These are phyloP conservation scores for Talinum fruticosum DNA, from an alignment of 148 eudicot genomes.

Conservation along the genomic window DNA sequence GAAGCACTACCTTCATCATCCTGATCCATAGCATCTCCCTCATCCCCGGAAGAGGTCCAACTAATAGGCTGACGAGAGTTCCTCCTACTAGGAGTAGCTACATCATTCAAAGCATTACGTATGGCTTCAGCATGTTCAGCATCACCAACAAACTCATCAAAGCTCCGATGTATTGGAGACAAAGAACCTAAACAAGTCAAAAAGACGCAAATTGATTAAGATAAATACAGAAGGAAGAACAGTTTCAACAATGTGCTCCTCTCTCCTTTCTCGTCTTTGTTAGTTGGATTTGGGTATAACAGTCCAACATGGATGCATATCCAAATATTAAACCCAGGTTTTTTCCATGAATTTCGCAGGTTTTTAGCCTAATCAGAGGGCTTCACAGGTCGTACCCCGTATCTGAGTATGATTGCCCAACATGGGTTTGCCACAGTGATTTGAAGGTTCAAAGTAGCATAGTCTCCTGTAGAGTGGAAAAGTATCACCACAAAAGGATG, in stretches of 20 bases:
- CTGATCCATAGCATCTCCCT: slow-evolving; percentile 68
- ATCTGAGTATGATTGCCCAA: background rate
- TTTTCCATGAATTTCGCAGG: background rate
- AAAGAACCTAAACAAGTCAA: slow-evolving; percentile 46
- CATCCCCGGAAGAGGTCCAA: slow-evolving; percentile 93
- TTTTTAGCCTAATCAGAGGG: background rate
- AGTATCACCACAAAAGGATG: background rate
- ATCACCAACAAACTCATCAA: slow-evolving; percentile 53
- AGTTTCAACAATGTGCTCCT: background rate
- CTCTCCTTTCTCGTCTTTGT: background rate
- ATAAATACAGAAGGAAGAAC: background rate
- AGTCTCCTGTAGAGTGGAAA: background rate
- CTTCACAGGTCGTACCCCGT: background rate
- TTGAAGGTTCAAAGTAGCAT: background rate
- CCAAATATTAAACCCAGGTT: background rate
- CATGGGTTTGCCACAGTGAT: background rate
- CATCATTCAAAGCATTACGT: slow-evolving; percentile 63
- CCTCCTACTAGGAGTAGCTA: slow-evolving; percentile 60
- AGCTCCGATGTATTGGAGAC: slow-evolving; percentile 60
- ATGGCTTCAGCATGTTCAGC: slow-evolving; percentile 66
- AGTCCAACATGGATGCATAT: background rate
- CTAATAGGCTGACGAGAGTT: slow-evolving; percentile 33
- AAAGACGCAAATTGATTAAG: slow-evolving; percentile 2
- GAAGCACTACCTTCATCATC: slow-evolving; percentile 59
- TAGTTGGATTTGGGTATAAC: background rate